phyloP scores from a whole-genome alignment of 768 basidiomycete genomes.

The Candolleomyces eurysporus region DNA sequence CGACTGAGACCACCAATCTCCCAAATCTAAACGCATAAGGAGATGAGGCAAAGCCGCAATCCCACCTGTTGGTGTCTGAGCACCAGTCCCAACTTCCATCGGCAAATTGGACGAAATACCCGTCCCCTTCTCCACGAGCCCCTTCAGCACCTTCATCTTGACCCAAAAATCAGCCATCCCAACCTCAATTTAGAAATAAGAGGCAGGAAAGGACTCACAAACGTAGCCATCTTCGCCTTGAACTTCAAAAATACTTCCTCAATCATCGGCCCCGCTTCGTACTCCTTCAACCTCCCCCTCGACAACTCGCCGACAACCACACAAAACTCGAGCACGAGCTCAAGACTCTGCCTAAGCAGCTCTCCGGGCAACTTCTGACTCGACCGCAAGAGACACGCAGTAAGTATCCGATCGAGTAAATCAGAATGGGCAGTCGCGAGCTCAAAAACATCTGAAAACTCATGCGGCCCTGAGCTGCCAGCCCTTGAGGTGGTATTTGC shows the following conservation, averaged over 20 bases:
- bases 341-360: constrained; percentile 58
- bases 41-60: constrained; percentile 54
- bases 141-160: constrained; percentile 57
- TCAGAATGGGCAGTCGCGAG: constrained; percentile 65
- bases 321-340: constrained; percentile 65
- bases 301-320: constrained; percentile 62
- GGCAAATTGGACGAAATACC: constrained; percentile 21
- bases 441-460: constrained; percentile 72
- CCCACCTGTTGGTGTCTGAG: constrained; percentile 45
- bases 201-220: constrained; percentile 44
- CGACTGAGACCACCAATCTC: constrained; percentile 52
- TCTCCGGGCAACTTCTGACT: constrained; percentile 66
- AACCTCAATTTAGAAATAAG: not conserved
- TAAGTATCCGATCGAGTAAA: constrained; percentile 72
- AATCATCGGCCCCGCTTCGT: constrained; percentile 57
- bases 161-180: constrained; percentile 8
- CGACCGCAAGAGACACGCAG: constrained; percentile 69
- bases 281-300: constrained; percentile 55
- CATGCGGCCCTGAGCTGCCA: not conserved
- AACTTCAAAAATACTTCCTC: constrained; percentile 56
- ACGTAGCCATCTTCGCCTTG: constrained; percentile 47
- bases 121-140: constrained; percentile 50
- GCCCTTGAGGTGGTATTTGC: not conserved
- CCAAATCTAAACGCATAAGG: constrained; percentile 50
- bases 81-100: constrained; percentile 24